Percentiles rank a stretch among this genome's conserved stretches.
These are phyloP conservation scores for Wickerhamomyces subpelliculosus DNA, from an alignment of 805 yeast genomes.

Conservation along the genomic window DNA sequence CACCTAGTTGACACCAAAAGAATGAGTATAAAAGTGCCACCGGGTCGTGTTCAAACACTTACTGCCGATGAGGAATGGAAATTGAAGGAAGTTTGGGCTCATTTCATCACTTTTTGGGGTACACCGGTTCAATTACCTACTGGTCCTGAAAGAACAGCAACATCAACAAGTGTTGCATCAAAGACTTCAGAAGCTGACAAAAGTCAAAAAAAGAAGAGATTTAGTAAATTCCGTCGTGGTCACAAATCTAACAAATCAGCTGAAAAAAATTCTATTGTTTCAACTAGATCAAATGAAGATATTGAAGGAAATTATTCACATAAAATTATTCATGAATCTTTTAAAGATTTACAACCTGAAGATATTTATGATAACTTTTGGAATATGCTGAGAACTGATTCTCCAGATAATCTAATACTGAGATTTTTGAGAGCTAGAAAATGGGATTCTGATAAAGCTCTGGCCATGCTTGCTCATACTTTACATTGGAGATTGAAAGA, in stretches of 20 bases:
- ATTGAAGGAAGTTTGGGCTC: slow-evolving; percentile 68
- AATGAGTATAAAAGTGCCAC: too few relatives aligned
- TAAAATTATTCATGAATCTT: slow-evolving; percentile 37
- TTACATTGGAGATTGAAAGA: slow-evolving; percentile 68
- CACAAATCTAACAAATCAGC: slow-evolving; percentile 6
- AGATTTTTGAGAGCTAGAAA: slow-evolving; percentile 84
- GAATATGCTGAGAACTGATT: slow-evolving; percentile 63
- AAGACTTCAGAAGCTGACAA: slow-evolving; percentile 3
- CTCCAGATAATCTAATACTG: slow-evolving; percentile 71
- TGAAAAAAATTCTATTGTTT: slow-evolving; percentile 14
- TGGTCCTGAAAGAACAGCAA: slow-evolving; percentile 7
- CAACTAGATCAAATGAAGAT: slow-evolving; percentile 23
- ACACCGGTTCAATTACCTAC: slow-evolving; percentile 25
- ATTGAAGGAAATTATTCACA: slow-evolving; percentile 27
- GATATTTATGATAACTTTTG: slow-evolving; percentile 46
- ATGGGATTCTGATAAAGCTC: slow-evolving; percentile 64
- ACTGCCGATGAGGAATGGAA: slow-evolving; percentile 52
- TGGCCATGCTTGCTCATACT: slow-evolving; percentile 67
- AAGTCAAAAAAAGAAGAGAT: slow-evolving; percentile 20
- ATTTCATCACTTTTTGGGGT: slow-evolving; percentile 55
- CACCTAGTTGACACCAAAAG: too few relatives aligned
- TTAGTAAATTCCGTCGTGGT: slow-evolving; percentile 18
- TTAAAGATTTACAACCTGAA: slow-evolving; percentile 46
- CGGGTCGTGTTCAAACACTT: slow-evolving; percentile 40
- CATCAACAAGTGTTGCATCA: slow-evolving; percentile 5